These are phyloP conservation scores for Drechslerella coelobrocha DNA, from an alignment of 2,329 filamentous ascomycete genomes.

Conservation along the genomic window DNA sequence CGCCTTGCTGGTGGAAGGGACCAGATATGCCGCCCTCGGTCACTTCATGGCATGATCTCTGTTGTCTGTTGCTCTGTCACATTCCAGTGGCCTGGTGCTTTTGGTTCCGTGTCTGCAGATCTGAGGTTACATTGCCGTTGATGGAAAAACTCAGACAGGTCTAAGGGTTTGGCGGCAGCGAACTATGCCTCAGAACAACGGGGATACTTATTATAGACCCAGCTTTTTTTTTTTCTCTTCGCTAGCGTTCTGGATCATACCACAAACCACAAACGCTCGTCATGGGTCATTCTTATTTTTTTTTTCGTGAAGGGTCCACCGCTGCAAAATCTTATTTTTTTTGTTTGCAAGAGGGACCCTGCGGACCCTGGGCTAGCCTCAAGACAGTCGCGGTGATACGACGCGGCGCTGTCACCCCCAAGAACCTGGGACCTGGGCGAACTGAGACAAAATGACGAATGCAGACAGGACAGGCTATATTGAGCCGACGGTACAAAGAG, in stretches of 20 bases:
- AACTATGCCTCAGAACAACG: background rate
- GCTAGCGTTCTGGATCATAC: no score
- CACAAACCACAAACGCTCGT: background rate
- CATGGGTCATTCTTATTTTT: background rate
- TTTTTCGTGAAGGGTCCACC: background rate
- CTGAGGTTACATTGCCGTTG: background rate
- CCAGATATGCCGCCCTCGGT: background rate
- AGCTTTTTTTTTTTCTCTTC: background rate
- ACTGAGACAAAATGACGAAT: background rate
- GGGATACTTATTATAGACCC: background rate
- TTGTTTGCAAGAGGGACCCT: no score
- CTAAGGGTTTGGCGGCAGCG: no score
- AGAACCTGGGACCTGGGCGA: background rate
- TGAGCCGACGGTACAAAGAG: background rate
- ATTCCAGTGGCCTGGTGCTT: background rate
- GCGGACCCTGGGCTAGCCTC: no score
- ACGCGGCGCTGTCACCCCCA: background rate
- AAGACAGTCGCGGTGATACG: background rate
- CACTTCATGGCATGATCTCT: no score
- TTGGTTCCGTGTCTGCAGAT: background rate
- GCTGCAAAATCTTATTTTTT: background rate
- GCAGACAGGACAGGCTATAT: background rate
- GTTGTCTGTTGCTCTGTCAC: no score
- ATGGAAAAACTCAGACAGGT: background rate
- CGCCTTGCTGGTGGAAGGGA: background rate